phyloP scores from a whole-genome alignment of 768 basidiomycete genomes.

The Leccinum variicolor region DNA sequence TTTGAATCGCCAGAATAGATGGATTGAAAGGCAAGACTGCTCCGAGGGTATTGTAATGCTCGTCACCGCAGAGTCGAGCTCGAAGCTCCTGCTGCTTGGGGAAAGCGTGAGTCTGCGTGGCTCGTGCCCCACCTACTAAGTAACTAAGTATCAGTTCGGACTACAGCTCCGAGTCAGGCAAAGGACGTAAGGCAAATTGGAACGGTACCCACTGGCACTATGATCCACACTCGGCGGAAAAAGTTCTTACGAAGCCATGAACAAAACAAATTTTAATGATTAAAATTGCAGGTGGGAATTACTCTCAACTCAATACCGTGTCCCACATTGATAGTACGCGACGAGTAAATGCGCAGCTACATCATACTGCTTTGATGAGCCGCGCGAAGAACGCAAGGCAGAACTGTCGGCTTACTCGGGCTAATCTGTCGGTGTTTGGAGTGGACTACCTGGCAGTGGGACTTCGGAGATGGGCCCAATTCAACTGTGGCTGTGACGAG shows the following conservation, averaged over 20 bases:
- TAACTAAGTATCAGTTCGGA: background rate
- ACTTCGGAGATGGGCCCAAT: no score
- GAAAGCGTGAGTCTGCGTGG: background rate
- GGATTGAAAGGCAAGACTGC: background rate
- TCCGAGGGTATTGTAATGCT: background rate
- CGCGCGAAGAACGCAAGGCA: no score
- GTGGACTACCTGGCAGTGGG: no score
- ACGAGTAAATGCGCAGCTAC: background rate
- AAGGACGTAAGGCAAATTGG: background rate
- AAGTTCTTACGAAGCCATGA: background rate
- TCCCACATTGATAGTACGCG: background rate
- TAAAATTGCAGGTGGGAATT: background rate
- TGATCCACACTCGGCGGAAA: background rate
- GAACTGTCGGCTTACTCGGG: background rate
- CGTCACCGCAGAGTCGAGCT: background rate
- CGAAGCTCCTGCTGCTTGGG: background rate
- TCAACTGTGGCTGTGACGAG: constrained; percentile 8
- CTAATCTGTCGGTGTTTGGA: no score
- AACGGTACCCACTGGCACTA: background rate
- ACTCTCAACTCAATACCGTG: background rate
- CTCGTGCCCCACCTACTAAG: background rate
- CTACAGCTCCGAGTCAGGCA: background rate
- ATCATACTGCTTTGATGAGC: background rate
- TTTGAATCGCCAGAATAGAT: background rate
- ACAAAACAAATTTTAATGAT: no score